Base-by-base conservation (phyloP, 2,329 filamentous ascomycete genomes). In the Penicillium sp. region DNA sequence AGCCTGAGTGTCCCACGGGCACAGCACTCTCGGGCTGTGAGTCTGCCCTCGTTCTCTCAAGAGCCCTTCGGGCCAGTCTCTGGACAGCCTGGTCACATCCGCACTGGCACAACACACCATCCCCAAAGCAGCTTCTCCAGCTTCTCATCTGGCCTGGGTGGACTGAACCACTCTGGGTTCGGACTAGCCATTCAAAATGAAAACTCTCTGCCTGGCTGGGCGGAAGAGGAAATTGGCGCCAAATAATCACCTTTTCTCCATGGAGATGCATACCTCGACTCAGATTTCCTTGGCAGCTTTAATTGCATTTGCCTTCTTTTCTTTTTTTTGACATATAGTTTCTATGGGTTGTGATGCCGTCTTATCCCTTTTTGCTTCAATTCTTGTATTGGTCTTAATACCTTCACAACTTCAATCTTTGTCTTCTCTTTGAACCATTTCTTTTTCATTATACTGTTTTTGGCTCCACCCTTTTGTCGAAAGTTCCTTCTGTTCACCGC, bases 11-110 rank as follows among this genome's bases (percentile, higher is more conserved):
- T 79, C 54, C 80, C 79, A 45, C 81, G 84, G 56, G 81, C 82
- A 44, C 82, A 84, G 62, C 86, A 89, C 70, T 93, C 86, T 69
- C 88, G 95, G 37, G 92, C 95, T 33, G 91, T 97, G 58, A 96
- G 92, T 72, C 80, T 99, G 69, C 95, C 95, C 1, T 86, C 84
- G 6, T 88, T 88, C 71, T 84, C 83, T 2, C 83, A 87, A 62
- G 83, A 84, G 45, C 77, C 81, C 13, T 83, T 84, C 65, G 79
- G 77, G 11, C 77, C 78, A 24, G 70, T 72, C 46, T 70, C 73
- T 8, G 66, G 65, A 35, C 70, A 76, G 49, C 57, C 66, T 4
- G 62, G 71, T 33, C 73, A 75, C 55, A 59, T 68, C 44, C 75
- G 74, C 45, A 65, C 68, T 46, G 71, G 68, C 39, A 62, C 74